Conservation (phyloP, 352 stramenopile species). For the Nothophytophthora sp. region DNA sequence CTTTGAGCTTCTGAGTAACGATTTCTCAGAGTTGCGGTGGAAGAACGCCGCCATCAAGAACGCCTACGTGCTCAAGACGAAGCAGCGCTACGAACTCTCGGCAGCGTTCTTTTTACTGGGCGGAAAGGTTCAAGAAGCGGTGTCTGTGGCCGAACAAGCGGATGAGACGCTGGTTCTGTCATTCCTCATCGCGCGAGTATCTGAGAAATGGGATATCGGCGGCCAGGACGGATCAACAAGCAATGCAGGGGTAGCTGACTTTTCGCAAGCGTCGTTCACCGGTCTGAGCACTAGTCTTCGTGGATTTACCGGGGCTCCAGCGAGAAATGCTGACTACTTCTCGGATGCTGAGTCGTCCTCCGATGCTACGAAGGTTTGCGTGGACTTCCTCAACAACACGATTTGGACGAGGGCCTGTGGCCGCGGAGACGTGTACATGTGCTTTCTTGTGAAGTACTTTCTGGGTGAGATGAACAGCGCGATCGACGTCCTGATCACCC, state of each 20-base stretch:
- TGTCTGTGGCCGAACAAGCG: slow-evolving; percentile 72
- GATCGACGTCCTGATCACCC: slow-evolving; percentile 51
- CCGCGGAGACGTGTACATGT: slow-evolving; percentile 73
- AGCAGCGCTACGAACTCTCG: slow-evolving; percentile 79
- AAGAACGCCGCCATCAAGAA: slow-evolving; percentile 91
- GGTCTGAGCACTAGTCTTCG: slow-evolving; percentile 56
- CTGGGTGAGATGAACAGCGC: slow-evolving; percentile 43
- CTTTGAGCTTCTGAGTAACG: slow-evolving; percentile 73
- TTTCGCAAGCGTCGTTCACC: slow-evolving; percentile 53
- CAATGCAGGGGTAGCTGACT: slow-evolving; percentile 12
- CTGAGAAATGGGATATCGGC: slow-evolving; percentile 72
- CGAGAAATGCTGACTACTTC: neutral
- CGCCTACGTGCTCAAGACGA: slow-evolving; percentile 86
- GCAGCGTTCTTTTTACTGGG: slow-evolving; percentile 86
- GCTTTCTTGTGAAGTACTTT: slow-evolving; percentile 75
- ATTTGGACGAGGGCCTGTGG: slow-evolving; percentile 51
- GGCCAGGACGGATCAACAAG: slow-evolving; percentile 20
- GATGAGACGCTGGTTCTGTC: slow-evolving; percentile 75
- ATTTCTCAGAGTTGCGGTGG: slow-evolving; percentile 84
- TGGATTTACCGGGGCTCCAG: slow-evolving; percentile 6
- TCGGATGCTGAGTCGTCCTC: slow-evolving; percentile 3
- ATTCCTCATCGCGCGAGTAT: slow-evolving; percentile 78
- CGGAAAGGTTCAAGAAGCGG: slow-evolving; percentile 74
- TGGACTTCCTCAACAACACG: slow-evolving; percentile 61
- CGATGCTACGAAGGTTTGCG: slow-evolving; percentile 41